A percentile compares a stretch with the other conserved stretches of the same genome.
Evolutionary conservation across 768 basidiomycete genomes (phyloP).

Genomic region (Auricularia cornea): DNA sequence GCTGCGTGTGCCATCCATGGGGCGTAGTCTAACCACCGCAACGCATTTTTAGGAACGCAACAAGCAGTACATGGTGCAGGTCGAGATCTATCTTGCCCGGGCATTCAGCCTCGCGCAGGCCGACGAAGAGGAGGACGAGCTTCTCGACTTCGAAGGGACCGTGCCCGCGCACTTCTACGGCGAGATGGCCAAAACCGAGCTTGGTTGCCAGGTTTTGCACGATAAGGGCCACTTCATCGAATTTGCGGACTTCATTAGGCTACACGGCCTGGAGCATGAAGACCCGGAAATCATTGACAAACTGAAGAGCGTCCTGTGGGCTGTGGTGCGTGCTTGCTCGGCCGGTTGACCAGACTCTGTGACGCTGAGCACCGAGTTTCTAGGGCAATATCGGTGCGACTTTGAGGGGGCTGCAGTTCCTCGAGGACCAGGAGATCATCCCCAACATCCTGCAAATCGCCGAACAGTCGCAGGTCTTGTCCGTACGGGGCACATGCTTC

Average conservation of each 20-base stretch:
- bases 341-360: no score
- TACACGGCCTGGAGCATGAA: conserved; percentile 75
- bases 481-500: conserved; percentile 93
- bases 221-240: conserved; percentile 88
- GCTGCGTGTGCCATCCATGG: no score
- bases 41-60: conserved; percentile 99
- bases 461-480: conserved; percentile 79
- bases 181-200: conserved; percentile 93
- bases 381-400: conserved; percentile 94
- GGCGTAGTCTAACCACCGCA: no score
- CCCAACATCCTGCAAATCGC: conserved; percentile 87
- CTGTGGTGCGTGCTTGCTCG: conserved; percentile 70
- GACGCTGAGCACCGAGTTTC: not conserved
- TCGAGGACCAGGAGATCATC: conserved; percentile 93
- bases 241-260: conserved; percentile 83
- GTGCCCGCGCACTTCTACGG: conserved; percentile 97
- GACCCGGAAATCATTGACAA: conserved; percentile 81
- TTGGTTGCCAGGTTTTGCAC: conserved; percentile 84
- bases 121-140: conserved; percentile 63
- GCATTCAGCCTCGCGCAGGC: conserved; percentile 50
- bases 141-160: conserved; percentile 68
- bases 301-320: conserved; percentile 94
- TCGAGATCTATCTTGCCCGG: conserved; percentile 84
- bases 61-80: conserved; percentile 83
- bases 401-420: conserved; percentile 82